Conservation (phyloP, 345 rosid genomes). For the Ceriops decandra region DNA sequence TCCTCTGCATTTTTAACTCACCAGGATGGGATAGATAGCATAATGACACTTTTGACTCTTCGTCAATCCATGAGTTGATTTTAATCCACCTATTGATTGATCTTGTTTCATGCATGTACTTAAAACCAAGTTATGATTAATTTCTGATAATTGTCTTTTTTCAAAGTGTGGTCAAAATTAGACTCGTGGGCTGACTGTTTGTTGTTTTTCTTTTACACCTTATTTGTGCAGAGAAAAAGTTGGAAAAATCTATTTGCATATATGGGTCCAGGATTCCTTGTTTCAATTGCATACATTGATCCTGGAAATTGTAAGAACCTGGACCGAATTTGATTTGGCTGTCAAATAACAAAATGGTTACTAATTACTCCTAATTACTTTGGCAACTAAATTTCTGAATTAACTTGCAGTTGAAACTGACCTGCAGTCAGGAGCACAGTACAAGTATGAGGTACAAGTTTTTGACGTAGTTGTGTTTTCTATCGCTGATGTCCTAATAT, state of each 20-base stretch:
- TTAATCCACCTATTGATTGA: no score
- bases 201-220: neutral
- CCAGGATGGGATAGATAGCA: no score
- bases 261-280: conserved; percentile 94
- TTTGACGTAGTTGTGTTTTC: no score
- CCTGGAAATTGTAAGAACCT: conserved; percentile 86
- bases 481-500: no score
- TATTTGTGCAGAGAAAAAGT: conserved; percentile 62
- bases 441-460: conserved; percentile 61
- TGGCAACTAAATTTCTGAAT: conserved; percentile 20
- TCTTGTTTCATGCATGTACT: no score
- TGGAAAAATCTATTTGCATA: conserved; percentile 92
- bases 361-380: neutral
- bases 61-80: no score
- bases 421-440: conserved; percentile 85
- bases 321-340: neutral
- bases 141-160: no score
- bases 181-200: neutral
- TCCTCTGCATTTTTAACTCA: no score
- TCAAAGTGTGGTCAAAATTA: no score
- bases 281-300: conserved; percentile 92
- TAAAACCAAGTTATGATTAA: no score
- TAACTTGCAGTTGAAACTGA: conserved; percentile 84
- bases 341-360: conserved; percentile 1
- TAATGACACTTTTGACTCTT: no score